Conservation (phyloP, 768 basidiomycete genomes). For the Leucosporidium scottii region DNA sequence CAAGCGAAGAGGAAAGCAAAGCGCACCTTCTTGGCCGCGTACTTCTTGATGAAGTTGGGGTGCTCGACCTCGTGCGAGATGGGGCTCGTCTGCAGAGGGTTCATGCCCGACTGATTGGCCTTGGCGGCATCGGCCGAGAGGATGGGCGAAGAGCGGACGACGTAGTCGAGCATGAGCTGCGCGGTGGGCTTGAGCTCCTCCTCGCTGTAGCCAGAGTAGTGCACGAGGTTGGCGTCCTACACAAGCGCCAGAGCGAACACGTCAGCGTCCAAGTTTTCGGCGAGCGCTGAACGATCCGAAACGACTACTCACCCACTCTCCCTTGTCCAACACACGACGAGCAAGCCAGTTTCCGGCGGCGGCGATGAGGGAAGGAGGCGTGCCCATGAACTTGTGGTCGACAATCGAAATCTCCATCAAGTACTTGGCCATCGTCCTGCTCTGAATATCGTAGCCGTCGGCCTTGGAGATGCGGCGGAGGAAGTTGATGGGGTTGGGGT, state of each 20-base stretch:
- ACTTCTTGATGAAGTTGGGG: slow-evolving; percentile 80
- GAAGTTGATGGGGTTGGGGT: slow-evolving; percentile 83
- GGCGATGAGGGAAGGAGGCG: slow-evolving; percentile 69
- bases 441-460: slow-evolving; percentile 78
- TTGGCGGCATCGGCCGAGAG: slow-evolving; percentile 8
- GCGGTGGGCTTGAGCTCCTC: slow-evolving; percentile 70
- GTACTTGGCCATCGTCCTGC: slow-evolving; percentile 82
- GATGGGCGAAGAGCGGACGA: slow-evolving; percentile 47
- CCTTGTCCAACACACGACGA: slow-evolving; percentile 64
- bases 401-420: slow-evolving; percentile 76
- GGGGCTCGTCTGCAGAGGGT: slow-evolving; percentile 33
- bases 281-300: background rate
- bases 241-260: slow-evolving; percentile 11
- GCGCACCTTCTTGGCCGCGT: slow-evolving; percentile 59
- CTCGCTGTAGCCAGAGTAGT: slow-evolving; percentile 81
- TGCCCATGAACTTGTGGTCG: slow-evolving; percentile 67
- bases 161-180: slow-evolving; percentile 78
- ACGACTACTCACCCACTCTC: slow-evolving; percentile 67
- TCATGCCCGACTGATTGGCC: background rate
- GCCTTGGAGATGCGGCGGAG: slow-evolving; percentile 85
- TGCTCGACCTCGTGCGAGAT: slow-evolving; percentile 48
- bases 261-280: slow-evolving; percentile 9
- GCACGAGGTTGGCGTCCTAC: slow-evolving; percentile 74
- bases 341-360: slow-evolving; percentile 84
- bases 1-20: no score